A percentile compares a stretch with the other conserved stretches of the same genome.
Evolutionary conservation across 164 flowering plant species (phyloP).

Genomic region (Vitis amurensis): DNA sequence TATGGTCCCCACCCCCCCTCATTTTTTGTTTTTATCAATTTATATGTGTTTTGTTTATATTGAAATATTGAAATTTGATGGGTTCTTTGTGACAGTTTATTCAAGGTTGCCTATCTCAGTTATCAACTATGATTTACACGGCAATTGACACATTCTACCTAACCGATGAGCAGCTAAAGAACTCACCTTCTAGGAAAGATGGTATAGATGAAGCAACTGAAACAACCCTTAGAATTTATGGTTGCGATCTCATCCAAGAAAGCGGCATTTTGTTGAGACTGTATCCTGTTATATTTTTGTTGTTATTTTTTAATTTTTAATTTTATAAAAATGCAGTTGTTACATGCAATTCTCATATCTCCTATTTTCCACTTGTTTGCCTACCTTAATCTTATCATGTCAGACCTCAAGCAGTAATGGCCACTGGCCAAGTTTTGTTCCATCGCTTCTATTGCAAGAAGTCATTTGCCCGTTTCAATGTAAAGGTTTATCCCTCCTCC

Average conservation of each 20-base stretch:
- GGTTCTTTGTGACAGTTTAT: too few relatives aligned
- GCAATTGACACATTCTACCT: slow-evolving; percentile 89
- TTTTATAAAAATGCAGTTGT: background rate
- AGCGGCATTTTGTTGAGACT: slow-evolving; percentile 80
- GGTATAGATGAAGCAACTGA: slow-evolving; percentile 79
- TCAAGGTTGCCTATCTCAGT: too few relatives aligned
- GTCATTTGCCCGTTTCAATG: slow-evolving; percentile 89
- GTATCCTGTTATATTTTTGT: slow-evolving; percentile 39
- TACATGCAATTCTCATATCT: background rate
- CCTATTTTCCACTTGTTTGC: background rate
- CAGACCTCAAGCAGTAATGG: slow-evolving; percentile 99
- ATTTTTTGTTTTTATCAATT: too few relatives aligned
- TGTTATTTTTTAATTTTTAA: background rate
- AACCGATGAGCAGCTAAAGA: slow-evolving; percentile 67
- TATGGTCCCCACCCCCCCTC: too few relatives aligned
- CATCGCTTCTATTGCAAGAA: slow-evolving; percentile 98
- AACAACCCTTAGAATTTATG: slow-evolving; percentile 79
- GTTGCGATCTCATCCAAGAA: slow-evolving; percentile 93
- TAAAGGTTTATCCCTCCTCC: slow-evolving; percentile 53
- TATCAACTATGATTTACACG: slow-evolving; percentile 67
- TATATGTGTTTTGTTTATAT: too few relatives aligned
- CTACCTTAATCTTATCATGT: slow-evolving; percentile 17
- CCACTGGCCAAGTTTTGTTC: slow-evolving; percentile 90
- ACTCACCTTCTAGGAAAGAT: slow-evolving; percentile 89
- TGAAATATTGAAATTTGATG: too few relatives aligned